Base-by-base conservation (phyloP, 345 rosid genomes). In the Triadica sebifera region DNA sequence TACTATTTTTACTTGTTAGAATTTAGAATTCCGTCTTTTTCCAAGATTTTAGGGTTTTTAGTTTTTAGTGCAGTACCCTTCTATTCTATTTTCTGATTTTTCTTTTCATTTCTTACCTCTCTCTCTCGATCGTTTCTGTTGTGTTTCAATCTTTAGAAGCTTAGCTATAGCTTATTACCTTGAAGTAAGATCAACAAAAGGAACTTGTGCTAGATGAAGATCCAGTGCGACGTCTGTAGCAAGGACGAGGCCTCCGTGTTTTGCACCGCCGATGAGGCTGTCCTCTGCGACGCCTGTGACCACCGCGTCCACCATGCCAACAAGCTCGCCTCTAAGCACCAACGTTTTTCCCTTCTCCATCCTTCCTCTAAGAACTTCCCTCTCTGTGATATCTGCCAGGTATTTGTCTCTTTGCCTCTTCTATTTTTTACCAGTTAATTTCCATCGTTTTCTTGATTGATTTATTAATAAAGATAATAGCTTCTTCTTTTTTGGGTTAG, bases 231-330 rank as follows among this genome's bases (percentile, higher is more conserved):
- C 81, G 93, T 90, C 56, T 93, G 98, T 80, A 83, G 73, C 65
- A 86, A 84, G 74, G 82, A 84, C 38, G 97, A 84, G 72, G 98
- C 97, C 13, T 77, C 89, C 56, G 92, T 93, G 77, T 93, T 86
- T 72, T 93, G 98, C 81, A 86, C 90, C 65, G 97, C 98, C 69
- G 98, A 93, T 77, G 98, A 91, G 79, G 98, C 97, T 0, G 93
- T 92, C 50, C 90, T 93, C 37, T 93, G 98, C 63, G 81, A 79
- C 49, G 66, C 73, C 66, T 93, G 98, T 57, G 98, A 91, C 88
- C 95, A 81, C 84, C 86, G 84, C 8, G 96, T 95, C 79, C 99
- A 95, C 83, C 97, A 90, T 72, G 97, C 94, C 74, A 93, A 95
- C 83, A 95, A 91, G 82, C 93, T 95, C 65, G 96, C 98, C 77